Base-by-base conservation (phyloP, 1,284 basidiomycete species). In the Ganoderma resinaceum region DNA sequence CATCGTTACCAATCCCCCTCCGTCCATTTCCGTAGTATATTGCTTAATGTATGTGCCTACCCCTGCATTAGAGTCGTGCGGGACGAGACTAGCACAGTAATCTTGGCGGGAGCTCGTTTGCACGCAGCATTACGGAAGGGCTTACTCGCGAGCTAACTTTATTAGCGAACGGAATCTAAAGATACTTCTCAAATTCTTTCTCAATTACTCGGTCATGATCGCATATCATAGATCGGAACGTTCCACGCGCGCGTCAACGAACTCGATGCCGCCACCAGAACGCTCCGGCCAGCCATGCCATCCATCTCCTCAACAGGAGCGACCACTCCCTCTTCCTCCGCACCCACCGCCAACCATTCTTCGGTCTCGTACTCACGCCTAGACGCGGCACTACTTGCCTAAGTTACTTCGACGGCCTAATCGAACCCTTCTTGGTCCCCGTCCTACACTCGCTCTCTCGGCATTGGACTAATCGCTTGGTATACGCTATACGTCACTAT, bases 191-290 rank as follows among this genome's bases (percentile, higher is more conserved):
- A n/a, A n/a, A n/a, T n/a, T n/a, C 18, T 18, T 55, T 20, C 20
- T n/a, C 52, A 31, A 33, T 33, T 55, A 33, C 52, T 18, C 5
- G 11, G 20, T 29, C 3, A 35, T n/a, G 33, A 60, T 40, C 58
- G 58, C 52, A 29, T 33, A 55, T 55, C 52, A 55, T 55, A 55
- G 52, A 33, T 55, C 31, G 52, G 52, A 33, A 55, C 29, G 29
- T 55, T 55, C 52, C 52, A 55, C 46, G 46, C 40, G 37, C 37
- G 46, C 46, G n/a, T 26, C 46, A 23, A 26, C 52, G 52, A 55
- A 55, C 20, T 55, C 16, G 29, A 55, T 55, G 16, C 29, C 52
- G 9, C 29, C 23, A 5, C 46, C 11, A 49, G 46, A 49, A 12
- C 23, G 46, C 20, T 49, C 23, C 23, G 46, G 52, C 52, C 52